These are phyloP conservation scores for Pelargonium nanum DNA, from an alignment of 345 rosid species.

Conservation along the genomic window DNA sequence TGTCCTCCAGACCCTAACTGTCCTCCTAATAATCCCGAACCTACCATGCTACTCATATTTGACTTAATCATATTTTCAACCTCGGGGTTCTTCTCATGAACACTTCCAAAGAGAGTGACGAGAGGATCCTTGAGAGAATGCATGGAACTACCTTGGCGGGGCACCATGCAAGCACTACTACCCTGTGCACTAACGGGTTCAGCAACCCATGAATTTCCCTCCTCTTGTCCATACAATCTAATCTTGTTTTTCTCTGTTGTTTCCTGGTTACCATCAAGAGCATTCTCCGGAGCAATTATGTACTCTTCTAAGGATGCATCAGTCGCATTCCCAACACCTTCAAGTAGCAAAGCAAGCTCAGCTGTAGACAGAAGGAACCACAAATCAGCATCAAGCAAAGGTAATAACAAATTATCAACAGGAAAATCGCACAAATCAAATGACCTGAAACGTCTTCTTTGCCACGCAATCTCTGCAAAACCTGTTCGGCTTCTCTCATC, in stretches of 20 bases:
- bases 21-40: conserved; percentile 11
- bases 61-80: conserved; percentile 24
- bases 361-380: conserved; percentile 13
- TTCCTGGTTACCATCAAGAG: conserved; percentile 1
- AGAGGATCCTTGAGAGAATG: conserved; percentile 31
- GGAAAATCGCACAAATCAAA: background rate
- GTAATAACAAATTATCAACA: background rate
- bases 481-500: conserved; percentile 24
- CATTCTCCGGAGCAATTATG: conserved; percentile 20
- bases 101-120: conserved; percentile 32
- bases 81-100: conserved; percentile 28
- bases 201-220: conserved; percentile 25
- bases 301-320: conserved; percentile 29
- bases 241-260: conserved; percentile 7
- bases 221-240: conserved; percentile 14
- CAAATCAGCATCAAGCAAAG: background rate
- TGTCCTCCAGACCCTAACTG: no score
- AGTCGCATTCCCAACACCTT: conserved; percentile 32
- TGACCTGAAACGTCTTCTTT: conserved; percentile 36
- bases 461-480: conserved; percentile 30
- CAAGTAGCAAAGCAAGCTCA: conserved; percentile 36
- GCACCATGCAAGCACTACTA: conserved; percentile 12
- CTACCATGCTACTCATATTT: conserved; percentile 25
- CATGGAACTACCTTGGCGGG: conserved; percentile 30
- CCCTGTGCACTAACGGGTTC: conserved; percentile 23